These are phyloP conservation scores for Pontederia crassipes DNA, from an alignment of 176 grass and related monocot genomes.

Conservation along the genomic window DNA sequence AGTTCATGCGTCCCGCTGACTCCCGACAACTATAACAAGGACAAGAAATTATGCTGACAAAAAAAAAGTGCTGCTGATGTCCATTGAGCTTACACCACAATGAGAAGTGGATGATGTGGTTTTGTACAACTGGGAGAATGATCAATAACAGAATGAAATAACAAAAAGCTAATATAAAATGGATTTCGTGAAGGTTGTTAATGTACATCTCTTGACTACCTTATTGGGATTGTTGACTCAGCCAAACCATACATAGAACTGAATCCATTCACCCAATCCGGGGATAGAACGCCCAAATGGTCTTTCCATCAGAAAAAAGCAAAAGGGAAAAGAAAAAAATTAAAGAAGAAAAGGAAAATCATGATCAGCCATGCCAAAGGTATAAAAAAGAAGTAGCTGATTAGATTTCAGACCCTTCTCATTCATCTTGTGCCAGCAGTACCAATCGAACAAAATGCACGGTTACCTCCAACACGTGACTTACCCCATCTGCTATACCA, in stretches of 20 bases:
- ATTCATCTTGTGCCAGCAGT: constrained; percentile 31
- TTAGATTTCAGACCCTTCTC: constrained; percentile 26
- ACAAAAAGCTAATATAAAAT: too few relatives aligned
- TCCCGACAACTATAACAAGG: too few relatives aligned
- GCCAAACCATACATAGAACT: constrained; percentile 28
- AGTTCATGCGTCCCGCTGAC: too few relatives aligned
- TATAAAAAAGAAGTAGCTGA: constrained; percentile 38
- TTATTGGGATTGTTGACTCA: constrained; percentile 26
- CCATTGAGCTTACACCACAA: too few relatives aligned
- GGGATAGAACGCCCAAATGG: constrained; percentile 47
- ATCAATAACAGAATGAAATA: too few relatives aligned
- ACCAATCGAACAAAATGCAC: constrained; percentile 30
- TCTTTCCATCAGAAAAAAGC: constrained; percentile 18
- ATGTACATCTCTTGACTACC: constrained; percentile 23
- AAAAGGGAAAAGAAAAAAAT: constrained; percentile 55
- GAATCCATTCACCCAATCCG: constrained; percentile 31
- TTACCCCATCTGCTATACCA: not conserved
- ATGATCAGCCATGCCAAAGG: constrained; percentile 50
- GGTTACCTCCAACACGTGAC: constrained; percentile 49
- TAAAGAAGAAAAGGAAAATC: constrained; percentile 47
- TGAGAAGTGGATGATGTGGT: too few relatives aligned
- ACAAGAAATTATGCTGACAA: too few relatives aligned
- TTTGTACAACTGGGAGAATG: too few relatives aligned
- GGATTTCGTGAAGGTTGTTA: not conserved
- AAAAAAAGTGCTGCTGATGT: too few relatives aligned